Conservation (phyloP, 1,284 basidiomycete species). For the Melampsora abietis-canadensis region DNA sequence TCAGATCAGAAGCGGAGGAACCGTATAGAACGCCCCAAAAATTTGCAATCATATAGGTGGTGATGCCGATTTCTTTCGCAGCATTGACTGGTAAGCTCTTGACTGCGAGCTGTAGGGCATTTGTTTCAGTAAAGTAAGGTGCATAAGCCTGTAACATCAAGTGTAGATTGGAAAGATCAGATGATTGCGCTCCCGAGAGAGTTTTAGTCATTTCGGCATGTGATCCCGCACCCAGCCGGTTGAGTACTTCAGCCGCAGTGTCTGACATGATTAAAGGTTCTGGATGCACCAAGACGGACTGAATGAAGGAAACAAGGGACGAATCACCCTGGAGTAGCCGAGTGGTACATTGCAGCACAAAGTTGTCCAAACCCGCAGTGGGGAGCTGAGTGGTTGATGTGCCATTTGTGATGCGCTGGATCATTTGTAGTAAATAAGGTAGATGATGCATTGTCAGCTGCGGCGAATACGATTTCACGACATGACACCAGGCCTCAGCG, state of each 20-base stretch:
- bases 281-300: slow-evolving; percentile 22
- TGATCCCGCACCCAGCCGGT: not conserved
- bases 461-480: slow-evolving; percentile 9
- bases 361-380: slow-evolving; percentile 26
- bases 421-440: not conserved
- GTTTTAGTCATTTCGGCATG: not conserved
- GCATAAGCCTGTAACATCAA: not conserved
- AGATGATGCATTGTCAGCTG: not conserved
- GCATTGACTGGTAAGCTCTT: not conserved
- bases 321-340: slow-evolving; percentile 12
- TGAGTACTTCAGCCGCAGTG: slow-evolving; percentile 8
- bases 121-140: not conserved
- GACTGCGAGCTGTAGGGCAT: not conserved
- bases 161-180: not conserved
- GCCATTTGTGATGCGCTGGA: not conserved
- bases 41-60: not conserved
- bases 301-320: slow-evolving; percentile 11
- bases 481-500: slow-evolving; percentile 14
- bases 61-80: not conserved
- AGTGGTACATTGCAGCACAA: slow-evolving; percentile 8
- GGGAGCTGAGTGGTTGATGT: slow-evolving; percentile 17
- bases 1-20: slow-evolving; percentile 2
- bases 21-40: not conserved
- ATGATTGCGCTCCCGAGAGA: not conserved
- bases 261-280: slow-evolving; percentile 32